These are phyloP conservation scores for Sphagnum contortum DNA, from an alignment of 225 moss, liverwort and hornwort species.

Conservation along the genomic window DNA sequence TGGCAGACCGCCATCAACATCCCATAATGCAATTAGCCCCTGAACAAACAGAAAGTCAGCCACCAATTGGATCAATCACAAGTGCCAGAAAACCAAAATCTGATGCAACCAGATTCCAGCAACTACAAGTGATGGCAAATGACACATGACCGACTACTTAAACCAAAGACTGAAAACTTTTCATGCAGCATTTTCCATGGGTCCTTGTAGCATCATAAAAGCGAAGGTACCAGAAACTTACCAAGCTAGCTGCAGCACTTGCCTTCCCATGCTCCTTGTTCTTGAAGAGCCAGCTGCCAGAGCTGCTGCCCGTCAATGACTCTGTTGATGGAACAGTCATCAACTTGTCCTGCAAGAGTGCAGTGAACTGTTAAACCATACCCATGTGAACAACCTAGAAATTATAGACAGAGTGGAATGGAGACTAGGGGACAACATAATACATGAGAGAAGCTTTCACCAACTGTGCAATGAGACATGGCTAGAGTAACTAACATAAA, in stretches of 20 bases:
- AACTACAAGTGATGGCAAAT: neutral
- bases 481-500: neutral
- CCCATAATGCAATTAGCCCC: conserved; percentile 96
- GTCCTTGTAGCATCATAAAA: too few relatives aligned
- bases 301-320: conserved; percentile 64
- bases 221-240: conserved; percentile 10
- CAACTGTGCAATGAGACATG: too few relatives aligned
- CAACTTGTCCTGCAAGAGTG: conserved; percentile 66
- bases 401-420: too few relatives aligned
- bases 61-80: neutral
- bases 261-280: conserved; percentile 99
- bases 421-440: too few relatives aligned
- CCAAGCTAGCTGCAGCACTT: conserved; percentile 96
- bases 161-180: too few relatives aligned
- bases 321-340: conserved; percentile 82
- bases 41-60: conserved; percentile 14
- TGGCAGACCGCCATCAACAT: conserved; percentile 87
- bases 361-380: neutral
- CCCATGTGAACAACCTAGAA: neutral
- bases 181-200: too few relatives aligned
- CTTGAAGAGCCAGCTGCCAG: conserved; percentile 86
- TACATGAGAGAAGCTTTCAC: too few relatives aligned
- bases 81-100: neutral
- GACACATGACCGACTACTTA: too few relatives aligned
- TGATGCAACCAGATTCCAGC: neutral